These are phyloP conservation scores for Monilinia fructigena DNA, from an alignment of 2,329 filamentous ascomycete genomes.

Conservation along the genomic window DNA sequence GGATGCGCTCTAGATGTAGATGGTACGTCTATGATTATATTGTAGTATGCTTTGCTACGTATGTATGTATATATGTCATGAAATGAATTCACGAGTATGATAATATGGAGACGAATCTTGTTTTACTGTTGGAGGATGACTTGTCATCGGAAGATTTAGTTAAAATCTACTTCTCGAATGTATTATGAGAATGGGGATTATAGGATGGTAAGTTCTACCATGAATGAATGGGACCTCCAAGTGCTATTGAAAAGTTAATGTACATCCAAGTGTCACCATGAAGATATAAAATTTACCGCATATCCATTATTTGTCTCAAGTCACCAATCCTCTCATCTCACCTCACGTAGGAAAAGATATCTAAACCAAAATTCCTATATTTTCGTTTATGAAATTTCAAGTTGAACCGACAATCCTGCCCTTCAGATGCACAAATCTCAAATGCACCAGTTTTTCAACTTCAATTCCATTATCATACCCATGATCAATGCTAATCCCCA, in stretches of 20 bases:
- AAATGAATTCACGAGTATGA: constrained; percentile 6
- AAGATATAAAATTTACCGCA: too few species aligned
- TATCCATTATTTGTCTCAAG: too few species aligned
- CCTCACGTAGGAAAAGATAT: too few species aligned
- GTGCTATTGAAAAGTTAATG: too few species aligned
- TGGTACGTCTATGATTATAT: background rate
- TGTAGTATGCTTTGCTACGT: background rate
- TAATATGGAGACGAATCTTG: background rate
- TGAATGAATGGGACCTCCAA: too few species aligned
- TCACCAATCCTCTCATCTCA: too few species aligned
- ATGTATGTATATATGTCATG: background rate
- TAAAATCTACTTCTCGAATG: too few species aligned
- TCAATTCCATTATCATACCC: background rate
- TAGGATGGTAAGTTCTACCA: too few species aligned
- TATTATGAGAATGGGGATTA: too few species aligned
- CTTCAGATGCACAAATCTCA: background rate
- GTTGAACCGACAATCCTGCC: background rate
- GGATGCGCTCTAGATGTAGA: background rate
- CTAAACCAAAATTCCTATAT: background rate
- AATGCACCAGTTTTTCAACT: too few species aligned
- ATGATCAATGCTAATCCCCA: background rate
- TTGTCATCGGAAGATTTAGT: background rate
- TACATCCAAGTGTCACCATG: too few species aligned
- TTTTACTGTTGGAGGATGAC: background rate
- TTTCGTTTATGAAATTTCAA: background rate